Conservation (phyloP, 495 filamentous ascomycete genomes). For the Penicillium flavigenum region DNA sequence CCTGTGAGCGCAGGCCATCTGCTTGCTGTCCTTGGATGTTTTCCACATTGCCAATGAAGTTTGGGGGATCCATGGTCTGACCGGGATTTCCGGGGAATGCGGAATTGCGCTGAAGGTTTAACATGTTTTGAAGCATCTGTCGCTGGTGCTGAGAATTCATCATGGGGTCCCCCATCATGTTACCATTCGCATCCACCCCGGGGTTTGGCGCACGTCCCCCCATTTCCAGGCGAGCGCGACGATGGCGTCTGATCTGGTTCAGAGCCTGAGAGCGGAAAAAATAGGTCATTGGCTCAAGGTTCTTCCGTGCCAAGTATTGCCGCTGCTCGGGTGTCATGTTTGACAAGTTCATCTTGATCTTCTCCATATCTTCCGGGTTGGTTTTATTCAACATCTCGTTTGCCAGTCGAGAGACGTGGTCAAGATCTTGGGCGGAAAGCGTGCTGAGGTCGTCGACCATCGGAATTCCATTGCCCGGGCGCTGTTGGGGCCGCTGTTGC, state of each 20-base stretch:
- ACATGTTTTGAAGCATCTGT: constrained; percentile 44
- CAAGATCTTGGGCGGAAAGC: constrained; percentile 42
- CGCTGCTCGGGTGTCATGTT: constrained; percentile 49
- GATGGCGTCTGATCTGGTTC: constrained; percentile 36
- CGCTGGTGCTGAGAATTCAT: constrained; percentile 43
- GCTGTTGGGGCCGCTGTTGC: constrained; percentile 39
- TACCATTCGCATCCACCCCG: constrained; percentile 33
- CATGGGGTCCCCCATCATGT: constrained; percentile 40
- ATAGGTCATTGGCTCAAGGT: constrained; percentile 49
- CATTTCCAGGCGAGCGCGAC: constrained; percentile 37
- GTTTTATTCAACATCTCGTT: constrained; percentile 42
- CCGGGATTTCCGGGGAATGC: constrained; percentile 36
- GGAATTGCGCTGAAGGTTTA: constrained; percentile 45
- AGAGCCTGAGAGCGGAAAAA: constrained; percentile 53
- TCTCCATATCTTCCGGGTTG: constrained; percentile 43
- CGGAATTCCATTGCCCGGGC: constrained; percentile 28
- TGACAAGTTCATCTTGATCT: constrained; percentile 42
- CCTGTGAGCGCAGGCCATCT: constrained; percentile 60
- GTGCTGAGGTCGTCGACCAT: constrained; percentile 41
- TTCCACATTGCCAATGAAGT: constrained; percentile 52
- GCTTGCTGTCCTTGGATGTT: constrained; percentile 62
- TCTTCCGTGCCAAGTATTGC: constrained; percentile 38
- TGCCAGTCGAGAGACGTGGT: constrained; percentile 45
- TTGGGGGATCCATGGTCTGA: constrained; percentile 46
- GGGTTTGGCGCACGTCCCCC: constrained; percentile 31